Evolutionary conservation across 176 grass and related monocot species (phyloP), one percentile per base, ranked within the genome.

Genomic region (Musa troglodytarum): DNA sequence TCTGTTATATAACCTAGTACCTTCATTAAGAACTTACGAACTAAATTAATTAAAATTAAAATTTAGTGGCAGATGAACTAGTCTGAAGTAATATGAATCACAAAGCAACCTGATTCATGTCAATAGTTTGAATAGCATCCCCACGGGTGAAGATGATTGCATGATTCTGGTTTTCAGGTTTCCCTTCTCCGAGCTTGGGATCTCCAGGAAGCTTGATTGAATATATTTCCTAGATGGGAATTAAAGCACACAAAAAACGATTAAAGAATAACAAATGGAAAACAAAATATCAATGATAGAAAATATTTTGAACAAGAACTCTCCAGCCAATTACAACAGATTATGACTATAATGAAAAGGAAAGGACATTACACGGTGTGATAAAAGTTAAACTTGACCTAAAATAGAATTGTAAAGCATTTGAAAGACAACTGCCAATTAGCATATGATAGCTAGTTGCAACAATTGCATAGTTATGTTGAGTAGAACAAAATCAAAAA

Each of bases 91-190:
- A 70, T 34, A 68, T 67, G 17, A 67, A 25, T 15, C 2, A 14
- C 43, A 80, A 50, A 52, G 49, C 63, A 79, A 97, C 94, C 94
- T 98, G 94, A 86, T 98, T 98, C 94, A 98, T 98, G 81, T 98
- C 94, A 1, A 98, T 98, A 12, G 94, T 91, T 71, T 98, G 94
- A 74, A 98, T 43, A 52, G 94, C 94, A 77, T 98, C 90, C 65
- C 94, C 94, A 63, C 90, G 83, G 57, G 94, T 98, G 55, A 98
- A 98, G 79, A 98, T 79, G 88, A 98, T 93, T 74, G 94, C 94
- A 87, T 98, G 94, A 68, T 98, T 98, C 74, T 98, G 94, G 69
- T 98, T 98, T 79, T 98, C 94, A 70, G 94, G 94, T 65, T 98
- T 98, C 63, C 94, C 94, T 86, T 98, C 94, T 69, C 94, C 94